phyloP scores from a whole-genome alignment of 768 basidiomycete genomes.

The Cystobasidium onofrii region DNA sequence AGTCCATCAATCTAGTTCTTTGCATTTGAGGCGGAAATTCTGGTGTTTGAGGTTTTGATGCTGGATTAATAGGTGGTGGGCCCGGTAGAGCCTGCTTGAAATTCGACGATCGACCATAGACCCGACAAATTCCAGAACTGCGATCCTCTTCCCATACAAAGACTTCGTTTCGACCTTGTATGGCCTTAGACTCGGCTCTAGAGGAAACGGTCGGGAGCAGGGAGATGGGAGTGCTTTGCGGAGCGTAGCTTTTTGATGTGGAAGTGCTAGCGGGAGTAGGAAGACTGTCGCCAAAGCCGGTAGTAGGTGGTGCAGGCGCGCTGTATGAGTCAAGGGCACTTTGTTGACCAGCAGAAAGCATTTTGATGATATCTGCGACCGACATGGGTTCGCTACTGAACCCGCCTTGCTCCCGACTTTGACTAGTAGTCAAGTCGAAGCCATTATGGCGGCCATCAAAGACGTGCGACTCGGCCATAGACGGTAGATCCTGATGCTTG shows the following conservation, averaged over 20 bases:
- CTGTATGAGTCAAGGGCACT: neutral
- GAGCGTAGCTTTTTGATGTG: neutral
- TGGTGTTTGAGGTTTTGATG: neutral
- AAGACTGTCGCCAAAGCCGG: neutral
- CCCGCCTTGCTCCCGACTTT: neutral
- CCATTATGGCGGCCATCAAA: neutral
- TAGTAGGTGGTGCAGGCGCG: neutral
- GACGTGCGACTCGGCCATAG: neutral
- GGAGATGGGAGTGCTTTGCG: neutral
- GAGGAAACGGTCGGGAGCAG: neutral
- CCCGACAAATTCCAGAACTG: neutral
- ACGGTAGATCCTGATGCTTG: neutral
- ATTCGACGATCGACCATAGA: conserved; percentile 7
- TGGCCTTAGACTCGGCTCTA: neutral
- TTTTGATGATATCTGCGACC: neutral
- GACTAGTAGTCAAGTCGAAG: neutral
- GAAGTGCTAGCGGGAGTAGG: neutral
- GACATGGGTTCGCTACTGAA: neutral
- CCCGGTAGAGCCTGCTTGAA: neutral
- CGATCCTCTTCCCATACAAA: conserved; percentile 8
- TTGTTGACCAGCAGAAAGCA: neutral
- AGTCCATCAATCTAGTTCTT: conserved; percentile 2
- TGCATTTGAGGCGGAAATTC: neutral
- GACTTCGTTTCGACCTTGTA: neutral
- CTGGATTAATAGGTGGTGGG: neutral